A percentile compares a stretch with the other conserved stretches of the same genome.
Evolutionary conservation across 441 rosid genomes (phyloP).

Genomic region (Theobroma grandiflorum): DNA sequence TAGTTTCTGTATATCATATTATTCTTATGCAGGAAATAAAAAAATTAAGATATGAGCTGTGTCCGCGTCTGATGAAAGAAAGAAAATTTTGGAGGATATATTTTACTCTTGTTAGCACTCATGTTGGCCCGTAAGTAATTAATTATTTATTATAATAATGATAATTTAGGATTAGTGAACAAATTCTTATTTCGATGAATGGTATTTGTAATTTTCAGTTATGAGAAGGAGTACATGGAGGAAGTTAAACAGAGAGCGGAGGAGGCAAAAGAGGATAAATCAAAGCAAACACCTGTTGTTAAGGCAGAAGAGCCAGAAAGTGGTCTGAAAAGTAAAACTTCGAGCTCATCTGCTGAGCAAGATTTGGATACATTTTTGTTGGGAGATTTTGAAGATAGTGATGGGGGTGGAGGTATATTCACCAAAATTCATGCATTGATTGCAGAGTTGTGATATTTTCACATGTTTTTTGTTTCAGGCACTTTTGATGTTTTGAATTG

Average conservation of each 20-base stretch:
- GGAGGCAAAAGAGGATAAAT: slow-evolving; percentile 46
- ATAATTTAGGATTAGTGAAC: background rate
- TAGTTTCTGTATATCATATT: background rate
- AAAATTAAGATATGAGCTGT: slow-evolving; percentile 64
- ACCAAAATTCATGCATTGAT: slow-evolving; percentile 5
- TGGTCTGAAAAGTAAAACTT: slow-evolving; percentile 43
- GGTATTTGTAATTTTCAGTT: slow-evolving; percentile 38
- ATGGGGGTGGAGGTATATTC: slow-evolving; percentile 61
- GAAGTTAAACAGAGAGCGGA: slow-evolving; percentile 59
- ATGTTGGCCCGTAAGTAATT: slow-evolving; percentile 65
- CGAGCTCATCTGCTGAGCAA: slow-evolving; percentile 53
- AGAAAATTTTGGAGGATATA: slow-evolving; percentile 75
- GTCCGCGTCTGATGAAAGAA: slow-evolving; percentile 76
- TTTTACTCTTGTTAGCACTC: slow-evolving; percentile 74
- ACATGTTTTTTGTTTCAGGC: background rate
- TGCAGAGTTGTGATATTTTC: background rate
- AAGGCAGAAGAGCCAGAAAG: slow-evolving; percentile 41
- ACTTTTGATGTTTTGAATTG: slow-evolving; percentile 1
- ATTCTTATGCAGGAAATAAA: slow-evolving; percentile 59
- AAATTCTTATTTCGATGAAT: background rate
- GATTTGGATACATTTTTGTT: slow-evolving; percentile 71
- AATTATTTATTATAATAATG: background rate
- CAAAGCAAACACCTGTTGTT: slow-evolving; percentile 42
- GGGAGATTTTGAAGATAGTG: slow-evolving; percentile 75
- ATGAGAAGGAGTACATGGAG: slow-evolving; percentile 68